phyloP scores from a whole-genome alignment of 441 rosid species.

The Pelargonium cotyledonis region DNA sequence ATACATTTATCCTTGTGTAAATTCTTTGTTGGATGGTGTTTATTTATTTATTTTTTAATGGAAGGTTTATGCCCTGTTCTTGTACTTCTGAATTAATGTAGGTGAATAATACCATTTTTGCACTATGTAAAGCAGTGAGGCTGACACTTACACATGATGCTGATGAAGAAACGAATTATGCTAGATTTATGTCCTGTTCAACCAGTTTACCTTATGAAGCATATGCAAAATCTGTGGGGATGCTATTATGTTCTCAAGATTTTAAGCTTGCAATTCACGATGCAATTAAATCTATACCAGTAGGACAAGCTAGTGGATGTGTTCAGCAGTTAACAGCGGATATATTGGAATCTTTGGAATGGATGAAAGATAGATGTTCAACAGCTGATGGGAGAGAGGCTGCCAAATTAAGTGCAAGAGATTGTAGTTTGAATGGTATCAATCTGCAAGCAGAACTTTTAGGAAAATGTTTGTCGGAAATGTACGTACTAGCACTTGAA shows the following conservation, averaged over 20 bases:
- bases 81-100: slow-evolving; percentile 30
- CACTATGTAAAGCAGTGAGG: slow-evolving; percentile 77
- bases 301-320: slow-evolving; percentile 79
- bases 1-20: not conserved
- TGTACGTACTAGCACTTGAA: slow-evolving; percentile 55
- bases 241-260: slow-evolving; percentile 47
- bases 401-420: slow-evolving; percentile 23
- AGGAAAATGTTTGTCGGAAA: slow-evolving; percentile 67
- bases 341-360: slow-evolving; percentile 52
- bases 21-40: slow-evolving; percentile 11
- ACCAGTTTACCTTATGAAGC: slow-evolving; percentile 27
- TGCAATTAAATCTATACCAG: slow-evolving; percentile 65
- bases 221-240: slow-evolving; percentile 43
- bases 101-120: slow-evolving; percentile 59
- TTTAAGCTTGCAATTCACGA: slow-evolving; percentile 52
- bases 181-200: slow-evolving; percentile 20
- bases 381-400: slow-evolving; percentile 29
- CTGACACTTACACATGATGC: slow-evolving; percentile 28
- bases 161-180: slow-evolving; percentile 25
- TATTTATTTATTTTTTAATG: slow-evolving; percentile 7
- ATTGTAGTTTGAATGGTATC: slow-evolving; percentile 20
- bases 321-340: slow-evolving; percentile 52
- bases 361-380: slow-evolving; percentile 50
- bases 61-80: slow-evolving; percentile 12
- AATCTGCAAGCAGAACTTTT: slow-evolving; percentile 46